phyloP scores from a whole-genome alignment of 2,329 filamentous ascomycete genomes.

The Aureobasidium sp. region DNA sequence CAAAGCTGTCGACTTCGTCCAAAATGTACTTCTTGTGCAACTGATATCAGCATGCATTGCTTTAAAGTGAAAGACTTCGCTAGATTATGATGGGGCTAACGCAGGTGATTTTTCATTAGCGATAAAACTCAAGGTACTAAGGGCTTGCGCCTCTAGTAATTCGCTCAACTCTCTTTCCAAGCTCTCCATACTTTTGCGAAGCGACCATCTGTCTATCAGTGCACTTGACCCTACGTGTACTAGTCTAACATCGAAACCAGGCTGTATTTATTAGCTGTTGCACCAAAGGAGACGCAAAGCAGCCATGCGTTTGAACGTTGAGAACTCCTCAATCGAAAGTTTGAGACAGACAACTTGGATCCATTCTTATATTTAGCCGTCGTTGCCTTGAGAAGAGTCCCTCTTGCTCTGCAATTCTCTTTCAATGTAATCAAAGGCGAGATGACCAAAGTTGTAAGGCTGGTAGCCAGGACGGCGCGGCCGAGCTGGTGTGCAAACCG shows the following conservation, averaged over 20 bases:
- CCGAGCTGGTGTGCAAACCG: neutral
- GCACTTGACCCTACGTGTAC: neutral
- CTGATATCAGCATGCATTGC: neutral
- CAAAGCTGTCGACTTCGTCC: too few relatives aligned
- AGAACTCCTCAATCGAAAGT: neutral
- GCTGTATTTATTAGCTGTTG: neutral
- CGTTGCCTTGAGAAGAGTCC: neutral
- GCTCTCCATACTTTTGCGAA: neutral
- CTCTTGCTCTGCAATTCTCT: neutral
- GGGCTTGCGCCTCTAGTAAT: neutral
- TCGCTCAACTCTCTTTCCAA: neutral
- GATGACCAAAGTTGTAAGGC: neutral
- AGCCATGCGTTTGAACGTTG: neutral
- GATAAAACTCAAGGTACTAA: neutral
- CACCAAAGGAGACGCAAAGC: neutral
- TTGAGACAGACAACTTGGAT: neutral
- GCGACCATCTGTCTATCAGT: neutral
- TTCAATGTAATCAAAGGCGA: neutral
- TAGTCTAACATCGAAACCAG: neutral
- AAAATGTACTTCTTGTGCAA: neutral
- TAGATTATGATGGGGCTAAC: neutral
- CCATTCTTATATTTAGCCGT: neutral
- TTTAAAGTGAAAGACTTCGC: neutral
- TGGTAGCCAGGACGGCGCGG: neutral
- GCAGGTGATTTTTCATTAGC: neutral